phyloP scores from a whole-genome alignment of 441 rosid genomes.

The Daphne laureola region DNA sequence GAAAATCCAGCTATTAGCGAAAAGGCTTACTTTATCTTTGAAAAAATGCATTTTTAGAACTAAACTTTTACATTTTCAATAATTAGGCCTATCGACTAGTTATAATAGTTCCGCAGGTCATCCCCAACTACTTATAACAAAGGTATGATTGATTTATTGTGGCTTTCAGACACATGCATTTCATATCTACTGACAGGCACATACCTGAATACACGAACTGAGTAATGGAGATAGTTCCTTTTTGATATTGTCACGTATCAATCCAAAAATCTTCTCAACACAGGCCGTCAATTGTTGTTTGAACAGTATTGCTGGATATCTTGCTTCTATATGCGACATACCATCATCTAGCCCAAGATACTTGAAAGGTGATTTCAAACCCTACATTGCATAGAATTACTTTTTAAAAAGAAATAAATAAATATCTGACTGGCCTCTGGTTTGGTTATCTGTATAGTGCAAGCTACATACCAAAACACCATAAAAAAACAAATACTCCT shows the following conservation, averaged over 20 bases:
- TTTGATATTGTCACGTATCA: conserved; percentile 93
- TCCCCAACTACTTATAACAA: background rate
- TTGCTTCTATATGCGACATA: conserved; percentile 74
- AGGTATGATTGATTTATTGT: conserved; percentile 4
- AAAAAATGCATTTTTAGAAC: too few relatives aligned
- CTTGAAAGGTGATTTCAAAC: conserved; percentile 79
- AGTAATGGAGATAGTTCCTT: conserved; percentile 86
- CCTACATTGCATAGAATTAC: conserved; percentile 31
- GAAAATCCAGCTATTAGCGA: too few relatives aligned
- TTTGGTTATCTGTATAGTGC: background rate
- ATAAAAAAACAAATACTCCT: background rate
- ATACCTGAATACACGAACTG: conserved; percentile 86
- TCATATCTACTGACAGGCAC: conserved; percentile 16
- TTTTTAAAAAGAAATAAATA: conserved; percentile 1
- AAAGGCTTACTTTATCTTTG: too few relatives aligned
- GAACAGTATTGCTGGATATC: conserved; percentile 90
- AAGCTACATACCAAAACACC: background rate
- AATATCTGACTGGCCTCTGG: background rate
- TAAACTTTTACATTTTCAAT: too few relatives aligned
- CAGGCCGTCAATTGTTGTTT: conserved; percentile 97
- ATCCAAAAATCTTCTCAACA: conserved; percentile 97
- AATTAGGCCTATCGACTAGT: too few relatives aligned
- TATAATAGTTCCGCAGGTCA: too few relatives aligned
- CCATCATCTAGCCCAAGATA: conserved; percentile 69
- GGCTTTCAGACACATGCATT: conserved; percentile 6